Conservation (phyloP, 805 yeast genomes). For the Yarrowia sp. region DNA sequence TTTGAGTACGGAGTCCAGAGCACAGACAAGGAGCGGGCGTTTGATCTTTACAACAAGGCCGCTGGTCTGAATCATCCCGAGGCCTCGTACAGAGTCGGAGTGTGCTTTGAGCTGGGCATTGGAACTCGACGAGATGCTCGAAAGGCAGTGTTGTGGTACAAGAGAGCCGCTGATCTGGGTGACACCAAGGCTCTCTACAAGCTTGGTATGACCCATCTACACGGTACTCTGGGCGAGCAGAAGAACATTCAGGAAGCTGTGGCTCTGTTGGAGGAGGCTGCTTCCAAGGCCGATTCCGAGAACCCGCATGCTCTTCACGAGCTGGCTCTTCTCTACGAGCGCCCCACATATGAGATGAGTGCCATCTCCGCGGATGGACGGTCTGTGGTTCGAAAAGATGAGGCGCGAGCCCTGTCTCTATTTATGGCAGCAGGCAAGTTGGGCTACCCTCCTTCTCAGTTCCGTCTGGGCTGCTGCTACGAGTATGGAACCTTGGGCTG, state of each 20-base stretch:
- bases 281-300: constrained; percentile 42
- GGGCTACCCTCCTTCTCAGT: constrained; percentile 64
- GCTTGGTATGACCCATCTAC: constrained; percentile 60
- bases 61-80: constrained; percentile 56
- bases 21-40: constrained; percentile 58
- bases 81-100: constrained; percentile 66
- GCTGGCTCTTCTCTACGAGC: constrained; percentile 54
- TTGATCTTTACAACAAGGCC: constrained; percentile 56
- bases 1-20: constrained; percentile 54
- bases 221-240: constrained; percentile 45
- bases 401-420: constrained; percentile 47
- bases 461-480: constrained; percentile 65
- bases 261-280: constrained; percentile 52
- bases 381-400: constrained; percentile 32
- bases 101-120: constrained; percentile 64
- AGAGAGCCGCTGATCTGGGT: constrained; percentile 58
- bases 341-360: constrained; percentile 37
- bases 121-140: constrained; percentile 46
- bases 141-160: constrained; percentile 54
- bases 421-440: constrained; percentile 58
- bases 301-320: constrained; percentile 59
- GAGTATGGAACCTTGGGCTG: constrained; percentile 63
- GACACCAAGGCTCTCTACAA: constrained; percentile 69
- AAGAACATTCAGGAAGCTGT: constrained; percentile 46
- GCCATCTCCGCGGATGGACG: constrained; percentile 24